These are phyloP conservation scores for Claviceps fusiformis DNA, from an alignment of 2,329 filamentous ascomycete genomes.

Conservation along the genomic window DNA sequence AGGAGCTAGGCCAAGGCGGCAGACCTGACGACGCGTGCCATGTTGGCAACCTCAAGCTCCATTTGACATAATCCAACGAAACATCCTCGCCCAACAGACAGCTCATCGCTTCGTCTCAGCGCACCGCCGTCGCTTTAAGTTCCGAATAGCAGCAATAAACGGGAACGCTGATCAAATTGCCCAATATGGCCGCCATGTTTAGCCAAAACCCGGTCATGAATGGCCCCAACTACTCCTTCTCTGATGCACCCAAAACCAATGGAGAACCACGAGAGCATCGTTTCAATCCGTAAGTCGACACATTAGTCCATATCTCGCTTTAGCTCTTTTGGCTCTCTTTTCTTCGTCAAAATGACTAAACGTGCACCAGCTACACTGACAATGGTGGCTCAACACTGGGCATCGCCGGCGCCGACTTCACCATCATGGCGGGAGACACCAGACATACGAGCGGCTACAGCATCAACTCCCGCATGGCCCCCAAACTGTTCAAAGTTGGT, in stretches of 20 bases:
- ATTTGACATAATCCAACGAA: constrained; percentile 7
- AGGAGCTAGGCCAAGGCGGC: constrained; percentile 4
- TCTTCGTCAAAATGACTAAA: background rate
- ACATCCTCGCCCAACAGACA: constrained; percentile 10
- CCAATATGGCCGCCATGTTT: constrained; percentile 51
- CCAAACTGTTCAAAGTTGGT: constrained; percentile 95
- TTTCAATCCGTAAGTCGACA: constrained; percentile 70
- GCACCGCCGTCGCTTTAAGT: background rate
- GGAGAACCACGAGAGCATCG: constrained; percentile 57
- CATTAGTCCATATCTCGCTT: too few relatives aligned
- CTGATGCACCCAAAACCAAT: constrained; percentile 40
- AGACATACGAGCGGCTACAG: constrained; percentile 92
- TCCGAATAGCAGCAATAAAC: background rate
- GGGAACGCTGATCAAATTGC: too few relatives aligned
- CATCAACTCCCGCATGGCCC: constrained; percentile 93
- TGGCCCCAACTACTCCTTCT: constrained; percentile 56
- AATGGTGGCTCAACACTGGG: constrained; percentile 94
- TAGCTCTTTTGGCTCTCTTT: background rate
- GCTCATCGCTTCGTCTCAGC: background rate
- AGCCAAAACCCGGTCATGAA: constrained; percentile 57
- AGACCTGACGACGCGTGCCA: constrained; percentile 23
- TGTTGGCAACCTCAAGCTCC: constrained; percentile 16
- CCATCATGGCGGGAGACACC: constrained; percentile 94
- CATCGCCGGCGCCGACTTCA: constrained; percentile 86
- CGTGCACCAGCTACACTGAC: constrained; percentile 65